Evolutionary conservation across 2,329 filamentous ascomycete species (phyloP).

Genomic region (Colletotrichum sansevieriae): DNA sequence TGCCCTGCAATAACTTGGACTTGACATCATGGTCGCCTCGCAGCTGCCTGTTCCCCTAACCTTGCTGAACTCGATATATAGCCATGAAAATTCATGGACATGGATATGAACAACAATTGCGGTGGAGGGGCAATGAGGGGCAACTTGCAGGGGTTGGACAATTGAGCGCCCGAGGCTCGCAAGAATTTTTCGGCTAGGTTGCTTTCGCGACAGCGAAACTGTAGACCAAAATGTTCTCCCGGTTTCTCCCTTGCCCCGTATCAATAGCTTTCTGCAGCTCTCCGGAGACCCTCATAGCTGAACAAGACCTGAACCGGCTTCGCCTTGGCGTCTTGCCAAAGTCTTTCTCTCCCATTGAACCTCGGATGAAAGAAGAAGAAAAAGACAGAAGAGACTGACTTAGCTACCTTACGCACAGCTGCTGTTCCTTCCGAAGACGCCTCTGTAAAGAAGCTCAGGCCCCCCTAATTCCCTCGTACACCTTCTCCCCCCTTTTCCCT

Average conservation of each 20-base stretch:
- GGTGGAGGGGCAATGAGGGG: constrained; percentile 41
- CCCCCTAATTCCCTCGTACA: constrained; percentile 4
- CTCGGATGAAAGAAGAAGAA: constrained; percentile 17
- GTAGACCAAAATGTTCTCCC: constrained; percentile 36
- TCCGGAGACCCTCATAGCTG: constrained; percentile 18
- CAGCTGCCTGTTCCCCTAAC: too few species aligned
- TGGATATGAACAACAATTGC: neutral
- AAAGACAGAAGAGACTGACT: too few species aligned
- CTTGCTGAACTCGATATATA: neutral
- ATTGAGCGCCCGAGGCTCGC: constrained; percentile 37
- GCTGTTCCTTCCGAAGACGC: constrained; percentile 5
- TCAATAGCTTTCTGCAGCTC: constrained; percentile 15
- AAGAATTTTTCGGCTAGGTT: constrained; percentile 36
- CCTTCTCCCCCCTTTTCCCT: neutral
- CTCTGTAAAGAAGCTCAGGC: constrained; percentile 30
- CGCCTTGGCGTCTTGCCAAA: constrained; percentile 28
- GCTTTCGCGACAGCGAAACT: constrained; percentile 29
- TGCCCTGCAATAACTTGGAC: too few species aligned
- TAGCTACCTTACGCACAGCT: neutral
- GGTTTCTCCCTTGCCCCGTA: constrained; percentile 36
- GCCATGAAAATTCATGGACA: constrained; percentile 6
- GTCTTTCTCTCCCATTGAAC: constrained; percentile 27
- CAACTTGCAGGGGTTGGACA: constrained; percentile 32
- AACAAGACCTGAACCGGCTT: constrained; percentile 13
- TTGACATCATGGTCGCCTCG: too few species aligned